phyloP scores from a whole-genome alignment of 441 rosid species.

The Gossypium gossypioides region DNA sequence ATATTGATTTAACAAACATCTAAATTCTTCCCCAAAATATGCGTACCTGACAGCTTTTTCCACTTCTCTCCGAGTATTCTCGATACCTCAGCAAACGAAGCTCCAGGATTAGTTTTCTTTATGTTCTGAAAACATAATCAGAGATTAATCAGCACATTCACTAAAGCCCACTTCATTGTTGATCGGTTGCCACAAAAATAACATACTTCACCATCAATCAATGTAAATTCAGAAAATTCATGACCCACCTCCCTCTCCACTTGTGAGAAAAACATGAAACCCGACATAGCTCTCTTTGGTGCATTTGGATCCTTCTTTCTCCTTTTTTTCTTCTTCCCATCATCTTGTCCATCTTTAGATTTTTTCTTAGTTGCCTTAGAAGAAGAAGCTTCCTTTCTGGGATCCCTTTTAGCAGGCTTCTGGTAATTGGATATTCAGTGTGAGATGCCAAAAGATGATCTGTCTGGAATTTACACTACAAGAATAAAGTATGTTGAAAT shows the following conservation, averaged over 20 bases:
- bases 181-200: neutral
- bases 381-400: conserved; percentile 48
- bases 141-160: neutral
- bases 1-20: neutral
- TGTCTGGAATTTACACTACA: neutral
- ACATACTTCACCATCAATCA: neutral
- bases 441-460: neutral
- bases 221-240: conserved; percentile 1
- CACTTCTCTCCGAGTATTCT: conserved; percentile 74
- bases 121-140: conserved; percentile 43
- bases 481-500: conserved; percentile 2
- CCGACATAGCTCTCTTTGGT: conserved; percentile 79
- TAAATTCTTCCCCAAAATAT: too few species aligned
- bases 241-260: conserved; percentile 73
- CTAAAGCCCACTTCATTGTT: neutral
- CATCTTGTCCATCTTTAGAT: conserved; percentile 55
- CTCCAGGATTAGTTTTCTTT: conserved; percentile 66
- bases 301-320: conserved; percentile 97
- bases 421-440: conserved; percentile 25
- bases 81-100: conserved; percentile 51
- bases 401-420: conserved; percentile 69
- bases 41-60: conserved; percentile 66
- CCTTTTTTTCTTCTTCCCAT: conserved; percentile 65
- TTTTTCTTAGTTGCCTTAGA: conserved; percentile 65
- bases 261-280: conserved; percentile 70